Percentiles rank a stretch among this genome's conserved stretches.
phyloP scores from a whole-genome alignment of 371 early-diverging fungal species.

The Globomyces sp. region DNA sequence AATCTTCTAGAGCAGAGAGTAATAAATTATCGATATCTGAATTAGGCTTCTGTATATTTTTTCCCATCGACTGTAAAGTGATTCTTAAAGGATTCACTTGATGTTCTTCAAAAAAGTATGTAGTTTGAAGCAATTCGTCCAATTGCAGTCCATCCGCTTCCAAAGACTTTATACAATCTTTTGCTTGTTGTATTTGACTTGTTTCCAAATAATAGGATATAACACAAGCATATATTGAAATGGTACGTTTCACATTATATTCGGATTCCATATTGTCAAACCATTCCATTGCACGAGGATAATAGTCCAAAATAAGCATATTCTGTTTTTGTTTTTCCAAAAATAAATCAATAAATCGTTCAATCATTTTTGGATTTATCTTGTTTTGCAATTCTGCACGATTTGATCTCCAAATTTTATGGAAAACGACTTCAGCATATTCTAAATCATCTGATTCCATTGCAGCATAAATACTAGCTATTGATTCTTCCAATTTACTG shows the following conservation, averaged over 20 bases:
- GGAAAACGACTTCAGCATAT: slow-evolving; percentile 75
- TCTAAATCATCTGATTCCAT: slow-evolving; percentile 68
- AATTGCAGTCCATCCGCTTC: background rate
- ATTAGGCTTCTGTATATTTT: background rate
- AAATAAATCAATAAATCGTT: slow-evolving; percentile 77
- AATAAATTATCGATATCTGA: background rate
- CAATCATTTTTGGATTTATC: slow-evolving; percentile 73
- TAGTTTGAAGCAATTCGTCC: background rate
- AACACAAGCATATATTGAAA: background rate
- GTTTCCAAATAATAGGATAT: slow-evolving; percentile 1
- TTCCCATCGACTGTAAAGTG: background rate
- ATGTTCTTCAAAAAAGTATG: background rate
- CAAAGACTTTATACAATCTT: background rate
- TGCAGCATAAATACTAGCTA: slow-evolving; percentile 50
- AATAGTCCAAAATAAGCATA: slow-evolving; percentile 8
- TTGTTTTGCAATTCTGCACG: slow-evolving; percentile 67
- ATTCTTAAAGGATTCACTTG: background rate
- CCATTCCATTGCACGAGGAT: slow-evolving; percentile 66
- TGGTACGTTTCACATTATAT: background rate
- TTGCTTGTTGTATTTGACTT: background rate
- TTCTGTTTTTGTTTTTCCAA: slow-evolving; percentile 41
- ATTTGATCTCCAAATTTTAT: slow-evolving; percentile 61
- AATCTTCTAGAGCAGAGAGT: background rate
- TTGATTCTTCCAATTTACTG: background rate
- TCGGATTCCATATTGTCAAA: slow-evolving; percentile 28